phyloP scores from a whole-genome alignment of 345 rosid genomes.

The Aquilaria yunnanensis region DNA sequence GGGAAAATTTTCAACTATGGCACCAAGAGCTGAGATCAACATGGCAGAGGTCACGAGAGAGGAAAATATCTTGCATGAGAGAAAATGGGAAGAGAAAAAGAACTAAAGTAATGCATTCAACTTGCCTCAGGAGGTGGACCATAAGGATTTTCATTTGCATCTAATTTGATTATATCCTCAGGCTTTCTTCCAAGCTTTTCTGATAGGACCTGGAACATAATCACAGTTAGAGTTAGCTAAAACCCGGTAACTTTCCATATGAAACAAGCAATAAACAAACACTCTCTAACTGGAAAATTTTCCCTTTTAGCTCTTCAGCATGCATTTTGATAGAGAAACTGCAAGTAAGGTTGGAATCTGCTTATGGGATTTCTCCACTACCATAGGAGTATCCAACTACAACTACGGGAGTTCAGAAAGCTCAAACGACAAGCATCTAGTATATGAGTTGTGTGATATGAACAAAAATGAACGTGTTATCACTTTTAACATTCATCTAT shows the following conservation, averaged over 20 bases:
- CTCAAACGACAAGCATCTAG: too few species aligned
- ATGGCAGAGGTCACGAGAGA: neutral
- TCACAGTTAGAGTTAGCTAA: neutral
- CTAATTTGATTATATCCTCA: slow-evolving; percentile 90
- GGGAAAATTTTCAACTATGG: slow-evolving; percentile 8
- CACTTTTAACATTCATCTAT: too few species aligned
- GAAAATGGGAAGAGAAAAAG: neutral
- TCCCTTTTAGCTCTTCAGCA: too few species aligned
- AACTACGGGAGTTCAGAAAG: too few species aligned
- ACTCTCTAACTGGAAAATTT: neutral
- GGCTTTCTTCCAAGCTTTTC: slow-evolving; percentile 82
- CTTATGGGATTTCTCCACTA: too few species aligned
- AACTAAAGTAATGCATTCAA: neutral
- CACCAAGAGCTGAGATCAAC: neutral
- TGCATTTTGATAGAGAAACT: too few species aligned
- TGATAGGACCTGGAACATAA: slow-evolving; percentile 57
- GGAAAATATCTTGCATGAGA: too few species aligned
- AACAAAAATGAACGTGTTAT: too few species aligned
- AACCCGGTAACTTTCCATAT: neutral
- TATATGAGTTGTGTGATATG: too few species aligned
- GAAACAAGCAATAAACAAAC: neutral
- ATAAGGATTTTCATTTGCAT: slow-evolving; percentile 98
- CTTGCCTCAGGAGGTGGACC: slow-evolving; percentile 99
- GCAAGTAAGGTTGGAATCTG: too few species aligned
- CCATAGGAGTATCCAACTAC: too few species aligned